Conservation (phyloP, 2,329 filamentous ascomycete genomes). For the Beauveria sp. region DNA sequence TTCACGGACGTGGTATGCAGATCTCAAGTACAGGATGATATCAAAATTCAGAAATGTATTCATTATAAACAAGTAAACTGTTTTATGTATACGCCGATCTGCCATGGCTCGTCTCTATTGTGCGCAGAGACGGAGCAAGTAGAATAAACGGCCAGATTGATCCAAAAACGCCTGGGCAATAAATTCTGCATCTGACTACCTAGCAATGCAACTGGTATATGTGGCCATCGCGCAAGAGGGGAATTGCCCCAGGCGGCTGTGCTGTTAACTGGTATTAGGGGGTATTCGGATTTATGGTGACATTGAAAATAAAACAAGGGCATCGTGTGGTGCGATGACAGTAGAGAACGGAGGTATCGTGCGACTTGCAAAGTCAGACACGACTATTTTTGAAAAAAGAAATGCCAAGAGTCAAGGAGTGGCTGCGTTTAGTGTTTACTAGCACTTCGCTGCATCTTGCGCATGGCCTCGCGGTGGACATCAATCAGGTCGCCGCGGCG, state of each 20-base stretch:
- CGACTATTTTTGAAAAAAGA: neutral
- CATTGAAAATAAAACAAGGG: neutral
- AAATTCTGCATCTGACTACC: neutral
- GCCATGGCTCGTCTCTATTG: neutral
- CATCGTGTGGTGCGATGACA: neutral
- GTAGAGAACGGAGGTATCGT: neutral
- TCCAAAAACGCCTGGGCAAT: neutral
- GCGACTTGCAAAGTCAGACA: neutral
- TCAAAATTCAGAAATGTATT: neutral
- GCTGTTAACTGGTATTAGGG: neutral
- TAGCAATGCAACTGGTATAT: constrained; percentile 1
- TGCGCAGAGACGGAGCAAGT: neutral
- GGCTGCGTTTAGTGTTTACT: constrained; percentile 15
- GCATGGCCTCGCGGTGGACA: constrained; percentile 70
- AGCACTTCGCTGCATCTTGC: constrained; percentile 60
- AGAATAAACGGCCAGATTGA: neutral
- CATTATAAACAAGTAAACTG: neutral
- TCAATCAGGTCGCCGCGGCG: constrained; percentile 66
- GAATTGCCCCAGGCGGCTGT: neutral
- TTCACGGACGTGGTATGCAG: too few species aligned
- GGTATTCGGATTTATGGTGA: neutral
- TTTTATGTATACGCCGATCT: neutral
- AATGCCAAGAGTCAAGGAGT: neutral
- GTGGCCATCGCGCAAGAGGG: neutral
- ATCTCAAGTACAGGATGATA: neutral